Conservation (phyloP, 2,329 filamentous ascomycete genomes). For the Cladosporium sp. region DNA sequence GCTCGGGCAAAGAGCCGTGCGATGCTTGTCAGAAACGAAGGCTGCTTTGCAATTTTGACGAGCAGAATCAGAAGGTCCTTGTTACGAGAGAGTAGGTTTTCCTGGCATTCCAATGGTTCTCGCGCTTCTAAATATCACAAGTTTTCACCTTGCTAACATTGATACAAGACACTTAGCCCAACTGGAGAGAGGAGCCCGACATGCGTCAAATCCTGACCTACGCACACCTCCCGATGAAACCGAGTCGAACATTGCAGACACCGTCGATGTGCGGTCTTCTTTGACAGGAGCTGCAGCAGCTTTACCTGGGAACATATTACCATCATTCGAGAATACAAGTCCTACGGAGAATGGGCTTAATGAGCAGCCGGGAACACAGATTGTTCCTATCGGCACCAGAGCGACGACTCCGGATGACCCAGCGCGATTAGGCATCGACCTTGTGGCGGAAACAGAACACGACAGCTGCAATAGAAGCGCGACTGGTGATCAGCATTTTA, state of each 20-base stretch:
- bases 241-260: neutral
- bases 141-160: slow-evolving; percentile 1
- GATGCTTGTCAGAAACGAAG: slow-evolving; percentile 42
- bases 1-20: slow-evolving; percentile 40
- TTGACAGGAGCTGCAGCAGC: neutral
- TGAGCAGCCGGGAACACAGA: neutral
- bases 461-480: slow-evolving; percentile 10
- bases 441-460: slow-evolving; percentile 12
- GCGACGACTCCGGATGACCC: slow-evolving; percentile 5
- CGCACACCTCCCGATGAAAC: slow-evolving; percentile 2
- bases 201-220: slow-evolving; percentile 2
- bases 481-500: slow-evolving; percentile 28
- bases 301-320: neutral
- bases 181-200: slow-evolving; percentile 16
- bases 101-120: too few species aligned
- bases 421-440: slow-evolving; percentile 1
- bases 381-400: neutral
- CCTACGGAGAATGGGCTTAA: neutral
- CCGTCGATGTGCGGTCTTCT: neutral
- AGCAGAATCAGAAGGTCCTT: slow-evolving; percentile 46
- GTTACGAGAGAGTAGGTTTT: slow-evolving; percentile 35
- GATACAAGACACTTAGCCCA: slow-evolving; percentile 18
- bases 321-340: slow-evolving; percentile 1
- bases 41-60: slow-evolving; percentile 41
- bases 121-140: too few species aligned